Base-by-base conservation (phyloP, 805 yeast genomes). In the Clavispora santaluciae region DNA sequence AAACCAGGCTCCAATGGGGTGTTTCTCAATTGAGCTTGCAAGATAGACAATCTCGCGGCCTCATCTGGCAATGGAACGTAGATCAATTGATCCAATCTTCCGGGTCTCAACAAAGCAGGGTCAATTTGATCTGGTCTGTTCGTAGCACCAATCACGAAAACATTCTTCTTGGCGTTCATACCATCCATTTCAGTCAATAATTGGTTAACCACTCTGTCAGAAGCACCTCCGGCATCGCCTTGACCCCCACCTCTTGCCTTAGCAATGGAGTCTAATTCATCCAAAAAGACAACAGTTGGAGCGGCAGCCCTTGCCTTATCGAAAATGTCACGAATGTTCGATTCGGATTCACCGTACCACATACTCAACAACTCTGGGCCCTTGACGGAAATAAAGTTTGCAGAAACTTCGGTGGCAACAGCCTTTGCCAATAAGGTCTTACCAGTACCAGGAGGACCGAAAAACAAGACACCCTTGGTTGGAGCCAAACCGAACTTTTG, bases 361-460 rank as follows among this genome's bases (percentile, higher is more conserved):
- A 91, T 91, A 68, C 95, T 86, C 63, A 91, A 79, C 64, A 91
- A 76, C 71, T 89, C 97, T 26, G 97, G 97, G 54, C 97, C 97
- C 72, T 89, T 89, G 40, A 91, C 98, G 36, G 96, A 86, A 53
- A 93, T 93, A 71, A 93, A 93, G 68, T 93, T 93, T 25, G 99
- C 99, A 48, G 96, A 86, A 28, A 93, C 98, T 67, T 93, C 99
- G 36, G 98, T 93, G 36, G 99, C 99, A 55, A 93, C 98, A 41
- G 99, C 99, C 72, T 93, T 93, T 35, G 99, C 99, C 58, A 93
- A 76, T 60, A 93, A 73, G 4, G 99, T 93, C 73, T 93, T 93
- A 89, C 99, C 99, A 46, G 98, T 93, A 86, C 99, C 99, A 46
- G 99, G 99, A 40, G 99, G 99, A 56, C 99, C 99, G 65, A 86